Evolutionary conservation across 1,139 yeast species (phyloP).

Genomic region (Hansenula lynferdii): DNA sequence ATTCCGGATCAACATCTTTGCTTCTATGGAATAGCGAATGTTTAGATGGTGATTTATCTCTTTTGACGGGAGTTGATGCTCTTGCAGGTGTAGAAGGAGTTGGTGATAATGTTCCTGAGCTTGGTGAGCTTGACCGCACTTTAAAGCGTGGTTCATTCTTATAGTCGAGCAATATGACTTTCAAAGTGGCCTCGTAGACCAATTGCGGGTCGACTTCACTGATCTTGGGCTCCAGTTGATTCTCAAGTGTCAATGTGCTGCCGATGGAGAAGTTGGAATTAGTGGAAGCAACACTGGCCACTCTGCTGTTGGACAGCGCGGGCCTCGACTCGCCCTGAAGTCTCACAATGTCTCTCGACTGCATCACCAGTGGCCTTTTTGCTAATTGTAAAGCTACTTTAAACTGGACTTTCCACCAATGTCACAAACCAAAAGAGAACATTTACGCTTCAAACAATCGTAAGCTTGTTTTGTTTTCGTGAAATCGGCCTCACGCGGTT

Average conservation of each 20-base stretch:
- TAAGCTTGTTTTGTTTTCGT: not conserved
- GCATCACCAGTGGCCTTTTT: not conserved
- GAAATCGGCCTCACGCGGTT: not conserved
- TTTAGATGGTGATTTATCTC: constrained; percentile 2
- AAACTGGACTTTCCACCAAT: too few relatives aligned
- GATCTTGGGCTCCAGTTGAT: constrained; percentile 1
- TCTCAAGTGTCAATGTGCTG: constrained; percentile 7
- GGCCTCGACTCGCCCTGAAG: constrained; percentile 6
- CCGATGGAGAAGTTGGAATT: constrained; percentile 5
- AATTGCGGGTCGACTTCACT: constrained; percentile 6
- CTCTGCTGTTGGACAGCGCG: not conserved
- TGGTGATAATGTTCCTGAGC: not conserved
- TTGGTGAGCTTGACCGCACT: constrained; percentile 2
- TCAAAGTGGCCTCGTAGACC: constrained; percentile 36
- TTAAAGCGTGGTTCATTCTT: constrained; percentile 51
- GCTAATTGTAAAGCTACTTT: too few relatives aligned
- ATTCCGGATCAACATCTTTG: constrained; percentile 2
- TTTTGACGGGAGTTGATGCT: not conserved
- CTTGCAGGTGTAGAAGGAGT: not conserved
- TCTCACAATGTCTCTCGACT: constrained; percentile 1
- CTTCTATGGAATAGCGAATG: constrained; percentile 17
- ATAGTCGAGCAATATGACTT: constrained; percentile 45
- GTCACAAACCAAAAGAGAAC: too few relatives aligned
- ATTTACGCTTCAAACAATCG: not conserved
- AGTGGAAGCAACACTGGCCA: constrained; percentile 1